Conservation (phyloP, 2,329 filamentous ascomycete genomes). For the Xylaria sp. region DNA sequence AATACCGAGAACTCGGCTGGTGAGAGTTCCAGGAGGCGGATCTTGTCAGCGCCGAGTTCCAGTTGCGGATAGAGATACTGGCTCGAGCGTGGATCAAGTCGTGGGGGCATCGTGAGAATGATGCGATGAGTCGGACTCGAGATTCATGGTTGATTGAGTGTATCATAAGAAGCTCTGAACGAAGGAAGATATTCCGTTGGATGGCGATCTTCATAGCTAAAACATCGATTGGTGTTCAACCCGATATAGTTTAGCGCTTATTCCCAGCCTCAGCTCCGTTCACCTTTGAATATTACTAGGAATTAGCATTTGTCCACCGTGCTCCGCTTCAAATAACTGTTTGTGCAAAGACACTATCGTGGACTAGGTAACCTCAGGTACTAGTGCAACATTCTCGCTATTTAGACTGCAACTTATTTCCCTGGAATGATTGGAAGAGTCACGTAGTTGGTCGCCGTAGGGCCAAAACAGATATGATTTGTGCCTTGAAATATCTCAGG, state of each 20-base stretch:
- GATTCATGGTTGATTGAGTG: neutral
- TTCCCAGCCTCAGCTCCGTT: neutral
- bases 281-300: too few species aligned
- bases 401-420: neutral
- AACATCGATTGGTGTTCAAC: neutral
- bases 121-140: neutral
- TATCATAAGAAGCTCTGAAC: neutral
- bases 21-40: constrained; percentile 34
- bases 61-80: constrained; percentile 30
- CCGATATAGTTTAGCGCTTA: constrained; percentile 17
- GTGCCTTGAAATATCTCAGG: constrained; percentile 56
- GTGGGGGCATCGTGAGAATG: constrained; percentile 28
- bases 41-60: constrained; percentile 16
- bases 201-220: neutral
- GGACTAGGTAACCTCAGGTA: neutral
- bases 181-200: neutral
- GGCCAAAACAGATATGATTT: constrained; percentile 61
- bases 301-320: too few species aligned
- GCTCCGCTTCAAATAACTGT: too few species aligned
- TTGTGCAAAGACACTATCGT: neutral
- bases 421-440: constrained; percentile 59
- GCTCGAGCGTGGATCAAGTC: constrained; percentile 26
- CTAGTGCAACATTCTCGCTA: neutral
- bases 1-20: constrained; percentile 24
- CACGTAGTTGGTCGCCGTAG: constrained; percentile 58